A percentile compares a stretch with the other conserved stretches of the same genome.
These are phyloP conservation scores for Vanrija humicola DNA, from an alignment of 1,284 basidiomycete genomes.

Conservation along the genomic window DNA sequence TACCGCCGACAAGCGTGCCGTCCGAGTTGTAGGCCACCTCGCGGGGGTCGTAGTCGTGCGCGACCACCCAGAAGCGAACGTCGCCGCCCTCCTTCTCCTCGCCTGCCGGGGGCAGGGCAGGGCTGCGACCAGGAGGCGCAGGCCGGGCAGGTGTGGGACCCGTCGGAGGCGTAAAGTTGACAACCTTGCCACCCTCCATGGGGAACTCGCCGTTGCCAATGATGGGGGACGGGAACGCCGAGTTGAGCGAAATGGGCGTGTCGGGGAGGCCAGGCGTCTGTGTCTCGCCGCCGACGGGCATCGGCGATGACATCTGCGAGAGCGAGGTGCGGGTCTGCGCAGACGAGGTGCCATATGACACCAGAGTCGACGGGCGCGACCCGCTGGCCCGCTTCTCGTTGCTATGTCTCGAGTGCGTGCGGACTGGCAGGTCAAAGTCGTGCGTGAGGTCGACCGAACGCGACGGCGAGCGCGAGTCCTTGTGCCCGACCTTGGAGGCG, in stretches of 20 bases:
- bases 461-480: conserved; percentile 28
- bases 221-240: neutral
- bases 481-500: conserved; percentile 14
- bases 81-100: conserved; percentile 19
- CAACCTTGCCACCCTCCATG: conserved; percentile 10
- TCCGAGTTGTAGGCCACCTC: conserved; percentile 89
- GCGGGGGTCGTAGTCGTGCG: conserved; percentile 55
- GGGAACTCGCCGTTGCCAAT: neutral
- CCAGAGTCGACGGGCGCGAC: conserved; percentile 3
- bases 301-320: conserved; percentile 4
- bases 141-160: conserved; percentile 4
- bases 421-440: neutral
- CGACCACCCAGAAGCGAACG: conserved; percentile 42
- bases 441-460: conserved; percentile 33
- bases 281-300: conserved; percentile 1
- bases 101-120: conserved; percentile 3
- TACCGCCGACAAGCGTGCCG: conserved; percentile 84
- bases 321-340: conserved; percentile 6
- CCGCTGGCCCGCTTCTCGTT: neutral
- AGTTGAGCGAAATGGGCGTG: neutral
- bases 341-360: conserved; percentile 2
- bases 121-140: neutral
- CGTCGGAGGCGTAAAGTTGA: conserved; percentile 1
- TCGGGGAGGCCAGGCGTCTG: neutral
- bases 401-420: too few relatives aligned